Conservation (phyloP, 352 stramenopile species). For the Halophytophthora polymorphica region DNA sequence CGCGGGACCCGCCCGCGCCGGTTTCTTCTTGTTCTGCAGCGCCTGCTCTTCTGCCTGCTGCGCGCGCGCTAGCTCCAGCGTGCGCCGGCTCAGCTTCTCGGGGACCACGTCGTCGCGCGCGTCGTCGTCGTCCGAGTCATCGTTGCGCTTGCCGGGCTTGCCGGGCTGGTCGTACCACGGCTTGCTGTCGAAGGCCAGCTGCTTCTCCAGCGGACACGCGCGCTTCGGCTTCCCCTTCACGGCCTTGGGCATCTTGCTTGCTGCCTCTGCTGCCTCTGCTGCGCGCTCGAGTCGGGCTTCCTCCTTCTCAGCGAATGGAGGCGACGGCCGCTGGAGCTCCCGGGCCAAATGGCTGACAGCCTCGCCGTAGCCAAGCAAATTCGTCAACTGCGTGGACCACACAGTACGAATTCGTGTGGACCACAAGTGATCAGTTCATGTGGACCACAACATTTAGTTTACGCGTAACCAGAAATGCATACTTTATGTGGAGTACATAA, state of each 20-base stretch:
- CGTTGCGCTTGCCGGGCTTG: slow-evolving; percentile 30
- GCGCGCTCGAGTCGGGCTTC: no score
- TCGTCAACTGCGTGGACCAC: no score
- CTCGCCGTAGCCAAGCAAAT: slow-evolving; percentile 26
- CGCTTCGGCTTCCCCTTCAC: slow-evolving; percentile 79
- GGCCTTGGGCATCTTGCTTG: slow-evolving; percentile 59
- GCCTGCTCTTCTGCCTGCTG: slow-evolving; percentile 80
- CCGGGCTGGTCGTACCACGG: slow-evolving; percentile 70
- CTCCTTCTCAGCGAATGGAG: no score
- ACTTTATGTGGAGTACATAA: background rate
- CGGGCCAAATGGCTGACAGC: slow-evolving; percentile 27
- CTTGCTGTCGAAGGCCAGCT: slow-evolving; percentile 84
- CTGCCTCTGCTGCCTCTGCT: background rate
- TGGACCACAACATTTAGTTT: slow-evolving; percentile 5
- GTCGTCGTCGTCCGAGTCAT: slow-evolving; percentile 65
- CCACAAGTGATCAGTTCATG: background rate
- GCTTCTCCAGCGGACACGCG: slow-evolving; percentile 83
- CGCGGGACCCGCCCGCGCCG: slow-evolving; percentile 7
- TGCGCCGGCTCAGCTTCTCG: slow-evolving; percentile 80
- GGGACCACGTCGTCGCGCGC: slow-evolving; percentile 65
- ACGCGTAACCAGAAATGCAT: background rate
- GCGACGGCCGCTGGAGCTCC: slow-evolving; percentile 3
- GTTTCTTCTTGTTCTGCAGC: slow-evolving; percentile 37
- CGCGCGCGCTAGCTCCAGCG: slow-evolving; percentile 66
- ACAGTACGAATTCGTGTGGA: no score